These are phyloP conservation scores for Vigna hirtella DNA, from an alignment of 306 rosid genomes.

Conservation along the genomic window DNA sequence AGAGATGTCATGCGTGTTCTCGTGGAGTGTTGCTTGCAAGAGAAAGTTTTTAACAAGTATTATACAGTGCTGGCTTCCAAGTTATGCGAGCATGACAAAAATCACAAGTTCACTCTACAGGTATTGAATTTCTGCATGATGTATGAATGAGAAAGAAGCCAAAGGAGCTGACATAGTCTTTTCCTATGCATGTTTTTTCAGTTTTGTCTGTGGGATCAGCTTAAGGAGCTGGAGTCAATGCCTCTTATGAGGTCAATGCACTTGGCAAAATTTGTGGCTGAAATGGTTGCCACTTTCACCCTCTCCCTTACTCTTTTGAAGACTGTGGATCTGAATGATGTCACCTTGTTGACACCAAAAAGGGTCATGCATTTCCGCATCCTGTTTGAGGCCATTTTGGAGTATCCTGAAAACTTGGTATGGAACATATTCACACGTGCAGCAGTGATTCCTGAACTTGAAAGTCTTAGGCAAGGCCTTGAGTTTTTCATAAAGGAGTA, in stretches of 20 bases:
- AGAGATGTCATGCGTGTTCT: conserved; percentile 92
- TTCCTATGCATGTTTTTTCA: conserved; percentile 43
- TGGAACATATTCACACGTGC: conserved; percentile 87
- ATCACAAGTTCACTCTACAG: conserved; percentile 95
- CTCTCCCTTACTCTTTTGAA: conserved; percentile 82
- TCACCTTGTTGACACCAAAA: conserved; percentile 69
- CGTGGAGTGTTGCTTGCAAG: conserved; percentile 92
- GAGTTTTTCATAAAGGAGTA: conserved; percentile 74
- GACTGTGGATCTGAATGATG: conserved; percentile 66
- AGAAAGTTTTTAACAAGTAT: conserved; percentile 89
- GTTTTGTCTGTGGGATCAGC: conserved; percentile 95
- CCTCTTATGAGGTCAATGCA: conserved; percentile 74
- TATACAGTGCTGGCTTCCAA: conserved; percentile 84
- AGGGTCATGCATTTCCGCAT: conserved; percentile 88
- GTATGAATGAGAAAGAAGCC: background rate
- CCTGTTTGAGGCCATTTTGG: conserved; percentile 79
- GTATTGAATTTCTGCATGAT: conserved; percentile 49
- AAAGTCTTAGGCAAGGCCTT: conserved; percentile 72
- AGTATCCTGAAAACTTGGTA: conserved; percentile 59
- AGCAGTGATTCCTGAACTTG: conserved; percentile 78
- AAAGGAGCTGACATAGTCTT: too few species aligned
- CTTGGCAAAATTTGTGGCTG: conserved; percentile 84
- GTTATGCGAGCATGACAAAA: conserved; percentile 92
- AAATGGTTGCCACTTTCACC: conserved; percentile 81
- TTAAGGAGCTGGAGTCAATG: conserved; percentile 86